Conservation (phyloP, 441 rosid species). For the Populus hybrid region DNA sequence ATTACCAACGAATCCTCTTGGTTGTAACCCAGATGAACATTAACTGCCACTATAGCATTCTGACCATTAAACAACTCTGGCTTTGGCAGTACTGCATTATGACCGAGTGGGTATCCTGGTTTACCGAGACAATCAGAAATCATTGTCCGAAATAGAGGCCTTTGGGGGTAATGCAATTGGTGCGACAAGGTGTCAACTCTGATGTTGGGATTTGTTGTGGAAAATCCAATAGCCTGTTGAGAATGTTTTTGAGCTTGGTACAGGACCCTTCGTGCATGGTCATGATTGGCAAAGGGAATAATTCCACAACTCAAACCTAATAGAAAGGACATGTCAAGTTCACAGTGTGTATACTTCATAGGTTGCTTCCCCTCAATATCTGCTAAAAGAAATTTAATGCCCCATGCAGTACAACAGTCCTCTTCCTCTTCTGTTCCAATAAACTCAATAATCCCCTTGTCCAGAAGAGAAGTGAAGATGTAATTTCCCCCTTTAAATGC, state of each 20-base stretch:
- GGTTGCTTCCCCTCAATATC: slow-evolving; percentile 34
- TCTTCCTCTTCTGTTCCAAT: slow-evolving; percentile 92
- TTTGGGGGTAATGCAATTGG: slow-evolving; percentile 78
- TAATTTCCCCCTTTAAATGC: slow-evolving; percentile 46
- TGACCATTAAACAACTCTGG: slow-evolving; percentile 73
- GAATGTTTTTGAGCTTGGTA: slow-evolving; percentile 79
- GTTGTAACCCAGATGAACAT: slow-evolving; percentile 91
- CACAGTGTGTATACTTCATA: slow-evolving; percentile 66
- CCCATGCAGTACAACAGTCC: slow-evolving; percentile 74
- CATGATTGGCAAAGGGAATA: slow-evolving; percentile 85
- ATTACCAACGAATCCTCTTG: slow-evolving; percentile 94
- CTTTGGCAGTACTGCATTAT: slow-evolving; percentile 37
- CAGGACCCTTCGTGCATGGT: slow-evolving; percentile 87
- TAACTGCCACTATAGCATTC: slow-evolving; percentile 88
- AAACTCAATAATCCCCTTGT: slow-evolving; percentile 69
- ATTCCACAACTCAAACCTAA: slow-evolving; percentile 85
- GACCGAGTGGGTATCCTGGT: slow-evolving; percentile 35
- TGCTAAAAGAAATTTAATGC: slow-evolving; percentile 48
- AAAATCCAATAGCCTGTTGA: slow-evolving; percentile 90
- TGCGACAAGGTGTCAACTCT: slow-evolving; percentile 83
- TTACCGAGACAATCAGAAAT: slow-evolving; percentile 68
- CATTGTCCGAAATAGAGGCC: slow-evolving; percentile 76
- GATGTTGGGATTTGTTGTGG: slow-evolving; percentile 75
- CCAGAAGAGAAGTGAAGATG: slow-evolving; percentile 52
- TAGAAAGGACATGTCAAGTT: slow-evolving; percentile 77